A percentile compares a stretch with the other conserved stretches of the same genome.
Conservation (phyloP, 2,329 filamentous ascomycete genomes). For the Penicillium polonicum region DNA sequence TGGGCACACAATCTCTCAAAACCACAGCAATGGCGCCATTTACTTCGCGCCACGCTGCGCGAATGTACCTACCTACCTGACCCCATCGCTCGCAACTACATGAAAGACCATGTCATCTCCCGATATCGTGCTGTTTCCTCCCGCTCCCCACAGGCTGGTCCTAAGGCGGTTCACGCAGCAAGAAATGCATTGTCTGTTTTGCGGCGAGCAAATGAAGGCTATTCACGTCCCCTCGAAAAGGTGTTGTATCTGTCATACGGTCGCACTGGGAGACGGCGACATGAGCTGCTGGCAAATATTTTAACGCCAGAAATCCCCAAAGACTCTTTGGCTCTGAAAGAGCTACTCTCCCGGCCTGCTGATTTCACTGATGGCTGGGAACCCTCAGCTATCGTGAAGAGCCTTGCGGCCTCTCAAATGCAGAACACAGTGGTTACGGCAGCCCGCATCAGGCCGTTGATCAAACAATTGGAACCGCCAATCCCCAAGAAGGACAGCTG, state of each 20-base stretch:
- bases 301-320: conserved; percentile 27
- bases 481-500: conserved; percentile 41
- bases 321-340: conserved; percentile 23
- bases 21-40: conserved; percentile 40
- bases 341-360: conserved; percentile 17
- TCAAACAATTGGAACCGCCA: conserved; percentile 29
- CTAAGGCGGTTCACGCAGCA: conserved; percentile 25
- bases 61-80: conserved; percentile 63
- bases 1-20: conserved; percentile 20
- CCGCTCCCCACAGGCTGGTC: conserved; percentile 20
- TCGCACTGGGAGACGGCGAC: conserved; percentile 53
- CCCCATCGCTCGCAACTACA: conserved; percentile 51
- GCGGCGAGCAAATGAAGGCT: conserved; percentile 56
- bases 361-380: conserved; percentile 36
- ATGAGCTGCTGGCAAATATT: conserved; percentile 46
- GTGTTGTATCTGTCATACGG: conserved; percentile 58
- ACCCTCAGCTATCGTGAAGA: conserved; percentile 31
- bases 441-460: conserved; percentile 21
- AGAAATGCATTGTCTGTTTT: conserved; percentile 46
- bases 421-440: conserved; percentile 28
- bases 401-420: conserved; percentile 38
- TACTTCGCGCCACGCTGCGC: conserved; percentile 58
- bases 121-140: conserved; percentile 18
- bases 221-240: conserved; percentile 50
- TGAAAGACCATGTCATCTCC: conserved; percentile 46